phyloP scores from a whole-genome alignment of 768 basidiomycete genomes.

The Crassisporium funariophilum region DNA sequence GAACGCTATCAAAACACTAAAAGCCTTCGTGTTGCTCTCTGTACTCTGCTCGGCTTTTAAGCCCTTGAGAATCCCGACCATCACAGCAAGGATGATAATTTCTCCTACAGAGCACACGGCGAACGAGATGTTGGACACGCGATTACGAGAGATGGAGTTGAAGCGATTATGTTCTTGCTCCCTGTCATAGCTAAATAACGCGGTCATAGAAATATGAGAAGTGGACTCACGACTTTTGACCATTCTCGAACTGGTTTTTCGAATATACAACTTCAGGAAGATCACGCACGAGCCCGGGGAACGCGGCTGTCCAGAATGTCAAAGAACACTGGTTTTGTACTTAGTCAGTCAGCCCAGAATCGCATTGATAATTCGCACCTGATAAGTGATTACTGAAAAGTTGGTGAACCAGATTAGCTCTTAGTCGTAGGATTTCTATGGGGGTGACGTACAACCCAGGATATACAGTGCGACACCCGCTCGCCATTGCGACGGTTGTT shows the following conservation, averaged over 20 bases:
- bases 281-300: constrained; percentile 73
- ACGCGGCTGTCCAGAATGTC: constrained; percentile 85
- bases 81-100: constrained; percentile 66
- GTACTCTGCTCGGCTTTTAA: constrained; percentile 60
- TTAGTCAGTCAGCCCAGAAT: not conserved
- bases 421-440: not conserved
- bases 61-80: constrained; percentile 75
- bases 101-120: constrained; percentile 71
- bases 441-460: constrained; percentile 52
- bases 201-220: not conserved
- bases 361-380: constrained; percentile 35
- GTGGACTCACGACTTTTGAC: constrained; percentile 47
- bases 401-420: constrained; percentile 10
- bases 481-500: constrained; percentile 64
- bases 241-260: constrained; percentile 36
- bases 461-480: constrained; percentile 64
- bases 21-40: constrained; percentile 74
- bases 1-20: constrained; percentile 79
- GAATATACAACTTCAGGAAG: constrained; percentile 69
- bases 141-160: constrained; percentile 69
- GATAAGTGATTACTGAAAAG: constrained; percentile 66
- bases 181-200: constrained; percentile 26
- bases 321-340: constrained; percentile 50
- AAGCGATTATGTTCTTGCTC: constrained; percentile 50
- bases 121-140: constrained; percentile 77